Base-by-base conservation (phyloP, 495 filamentous ascomycete species). In the Podospora appendiculata region DNA sequence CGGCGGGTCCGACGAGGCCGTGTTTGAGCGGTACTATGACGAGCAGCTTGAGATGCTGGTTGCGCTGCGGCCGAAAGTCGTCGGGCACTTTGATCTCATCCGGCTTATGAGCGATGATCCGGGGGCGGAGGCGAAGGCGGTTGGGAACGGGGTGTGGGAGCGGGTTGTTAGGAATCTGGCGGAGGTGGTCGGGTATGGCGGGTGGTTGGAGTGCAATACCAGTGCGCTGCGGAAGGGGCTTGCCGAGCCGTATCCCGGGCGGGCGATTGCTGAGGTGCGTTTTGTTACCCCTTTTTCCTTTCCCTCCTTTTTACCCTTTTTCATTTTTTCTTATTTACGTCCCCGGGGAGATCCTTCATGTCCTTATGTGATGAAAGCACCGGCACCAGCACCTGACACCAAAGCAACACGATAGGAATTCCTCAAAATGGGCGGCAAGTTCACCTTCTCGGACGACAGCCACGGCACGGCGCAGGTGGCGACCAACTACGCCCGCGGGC, bases 81-180 rank as follows among this genome's bases (percentile, higher is more conserved):
- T 98, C 14, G 93, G 90, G 10, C 93, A 98, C 68, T 94, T 96
- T 67, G 93, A 98, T 71, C 72, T 98, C 34, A 88, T 97, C 52
- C 71, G 92, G 38, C 68, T 98, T 56, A 79, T 88, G 62, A 88
- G 85, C 57, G 78, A 83, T 56, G 75, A 86, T 32, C 82, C 82
- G 6, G 76, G 82, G 53, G 79, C 74, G 64, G 54, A 55, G 0
- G 69, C 68, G 7, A 71, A 68, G 0, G 25, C 2, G 25, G 25
- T 25, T 25, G 25, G 25, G 2, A 5, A 25, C 5, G 25, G 25
- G 25, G 88, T 96, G 4, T 95, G 91, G 92, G 64, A 74, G 54
- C 79, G 72, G 62, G 76, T 91, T 2, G 50, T 77, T 46, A 75
- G 90, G 46, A 97, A 97, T 68, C 68, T 97, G 59, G 67, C 77